Percentiles rank a stretch among this genome's conserved stretches.
These are phyloP conservation scores for Trichosporon sp. DNA, from an alignment of 1,284 basidiomycete species.

Conservation along the genomic window DNA sequence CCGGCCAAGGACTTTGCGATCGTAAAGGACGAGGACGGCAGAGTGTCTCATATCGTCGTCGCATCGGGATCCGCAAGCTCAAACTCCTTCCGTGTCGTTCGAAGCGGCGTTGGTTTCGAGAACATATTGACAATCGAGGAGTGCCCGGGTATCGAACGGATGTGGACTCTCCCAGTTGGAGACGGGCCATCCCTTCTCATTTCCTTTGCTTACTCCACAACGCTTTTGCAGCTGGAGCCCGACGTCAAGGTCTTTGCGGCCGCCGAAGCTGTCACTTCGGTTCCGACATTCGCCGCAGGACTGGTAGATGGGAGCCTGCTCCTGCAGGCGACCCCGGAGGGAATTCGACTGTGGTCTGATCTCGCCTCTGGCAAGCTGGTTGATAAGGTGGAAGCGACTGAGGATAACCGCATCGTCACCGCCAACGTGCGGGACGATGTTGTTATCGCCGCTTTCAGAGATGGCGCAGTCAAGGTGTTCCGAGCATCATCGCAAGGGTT, in stretches of 20 bases:
- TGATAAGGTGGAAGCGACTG: slow-evolving; percentile 31
- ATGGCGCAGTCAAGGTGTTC: slow-evolving; percentile 57
- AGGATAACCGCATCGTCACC: slow-evolving; percentile 29
- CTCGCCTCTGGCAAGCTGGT: slow-evolving; percentile 6
- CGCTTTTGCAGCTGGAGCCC: slow-evolving; percentile 43
- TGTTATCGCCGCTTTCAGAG: slow-evolving; percentile 60
- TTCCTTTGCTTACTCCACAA: slow-evolving; percentile 23
- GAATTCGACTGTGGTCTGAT: slow-evolving; percentile 52
- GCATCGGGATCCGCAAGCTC: slow-evolving; percentile 79
- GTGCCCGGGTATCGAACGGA: slow-evolving; percentile 55
- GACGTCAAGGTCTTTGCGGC: slow-evolving; percentile 43
- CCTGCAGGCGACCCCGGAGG: slow-evolving; percentile 64
- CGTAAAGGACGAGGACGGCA: slow-evolving; percentile 67
- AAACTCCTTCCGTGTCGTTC: slow-evolving; percentile 73
- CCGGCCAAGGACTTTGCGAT: slow-evolving; percentile 80
- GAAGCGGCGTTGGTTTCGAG: slow-evolving; percentile 78
- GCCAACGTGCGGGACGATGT: slow-evolving; percentile 47
- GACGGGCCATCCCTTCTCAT: slow-evolving; percentile 19
- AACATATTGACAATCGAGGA: slow-evolving; percentile 61
- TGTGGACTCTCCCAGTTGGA: slow-evolving; percentile 62
- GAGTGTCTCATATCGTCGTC: slow-evolving; percentile 76
- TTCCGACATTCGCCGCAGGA: slow-evolving; percentile 61
- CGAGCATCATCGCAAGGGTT: slow-evolving; percentile 37
- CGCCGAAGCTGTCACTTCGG: slow-evolving; percentile 38
- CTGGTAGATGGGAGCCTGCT: slow-evolving; percentile 53